Evolutionary conservation across 2,329 filamentous ascomycete species (phyloP).

Genomic region (Nemania sp.): DNA sequence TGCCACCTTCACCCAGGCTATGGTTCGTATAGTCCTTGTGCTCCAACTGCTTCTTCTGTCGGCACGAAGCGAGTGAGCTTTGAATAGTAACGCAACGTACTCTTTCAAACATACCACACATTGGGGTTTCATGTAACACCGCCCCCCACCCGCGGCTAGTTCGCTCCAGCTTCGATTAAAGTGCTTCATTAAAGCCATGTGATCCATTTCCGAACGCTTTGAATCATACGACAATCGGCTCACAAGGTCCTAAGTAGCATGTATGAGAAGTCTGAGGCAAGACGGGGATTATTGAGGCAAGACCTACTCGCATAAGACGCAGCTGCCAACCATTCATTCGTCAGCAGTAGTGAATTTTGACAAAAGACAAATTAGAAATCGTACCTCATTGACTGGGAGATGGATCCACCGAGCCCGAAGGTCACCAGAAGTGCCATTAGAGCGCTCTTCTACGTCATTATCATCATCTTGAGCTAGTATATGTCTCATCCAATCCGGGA

Average conservation of each 20-base stretch:
- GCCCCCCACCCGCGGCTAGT: slow-evolving; percentile 28
- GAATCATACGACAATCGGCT: neutral
- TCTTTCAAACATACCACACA: slow-evolving; percentile 27
- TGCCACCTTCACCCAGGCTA: neutral
- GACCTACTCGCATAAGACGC: neutral
- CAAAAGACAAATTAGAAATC: neutral
- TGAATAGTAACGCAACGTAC: neutral
- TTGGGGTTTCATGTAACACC: slow-evolving; percentile 34
- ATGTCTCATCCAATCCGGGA: neutral
- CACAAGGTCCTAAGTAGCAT: neutral
- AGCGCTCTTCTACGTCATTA: neutral
- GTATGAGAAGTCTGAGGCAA: neutral
- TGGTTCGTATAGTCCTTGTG: neutral
- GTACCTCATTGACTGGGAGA: slow-evolving; percentile 3
- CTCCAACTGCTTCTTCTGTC: neutral
- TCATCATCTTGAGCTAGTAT: neutral
- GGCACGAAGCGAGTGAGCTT: slow-evolving; percentile 3
- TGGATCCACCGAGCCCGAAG: slow-evolving; percentile 1
- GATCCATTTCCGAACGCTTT: neutral
- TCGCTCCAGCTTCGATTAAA: slow-evolving; percentile 32
- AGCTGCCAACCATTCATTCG: neutral
- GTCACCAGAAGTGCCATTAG: neutral
- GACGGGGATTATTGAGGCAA: neutral
- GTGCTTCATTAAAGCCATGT: slow-evolving; percentile 25
- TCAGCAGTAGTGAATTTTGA: neutral